Evolutionary conservation across 169 alveolate species (phyloP), one percentile per base, ranked within the genome.

Genomic region (Ichthyophthirius multifiliis): DNA sequence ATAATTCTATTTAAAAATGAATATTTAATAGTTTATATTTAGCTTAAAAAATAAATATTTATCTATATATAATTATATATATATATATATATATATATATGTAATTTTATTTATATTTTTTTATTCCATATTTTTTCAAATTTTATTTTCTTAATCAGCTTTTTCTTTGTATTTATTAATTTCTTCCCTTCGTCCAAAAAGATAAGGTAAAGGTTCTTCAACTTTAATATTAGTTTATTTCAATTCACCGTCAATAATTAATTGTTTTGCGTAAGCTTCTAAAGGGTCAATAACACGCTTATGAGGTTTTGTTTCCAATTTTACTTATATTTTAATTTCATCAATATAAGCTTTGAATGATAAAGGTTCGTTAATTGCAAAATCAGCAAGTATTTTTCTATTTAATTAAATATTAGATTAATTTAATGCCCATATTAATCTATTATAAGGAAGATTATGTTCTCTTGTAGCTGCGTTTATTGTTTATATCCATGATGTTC

Each of bases 391-490:
- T 9, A 89, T 83, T 84, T 92, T 92, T 43, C 96, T 65, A 71
- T 92, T 93, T 12, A 92, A 75, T 34, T 85, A 34, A 10, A 92
- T 78, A 43, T 85, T 89, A 5, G 94, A 87, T 27, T 73, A 75
- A 71, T 86, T 88, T 16, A 92, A 80, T 43, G 90, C 94, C 39
- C 75, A 83, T 12, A 76, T 78, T 74, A 92, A 87, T 43, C 89
- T 45, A 31, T 89, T 82, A 44, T 92, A 92, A 34, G 73, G 46
- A 16, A 82, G 65, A 35, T 84, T 84, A 47, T 89, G 94, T 71
- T 92, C 94, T 34, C 93, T 79, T 0, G 65, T 85, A 2, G 93
- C 96, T 41, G 90, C 86, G 71, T 89, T 89, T 5, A 92, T 89
- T n/a, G 86, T 41, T 23, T 71, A 62, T 23, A 89, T 92, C 93